Conservation (phyloP, 768 basidiomycete species). For the Pisolithus sp. region DNA sequence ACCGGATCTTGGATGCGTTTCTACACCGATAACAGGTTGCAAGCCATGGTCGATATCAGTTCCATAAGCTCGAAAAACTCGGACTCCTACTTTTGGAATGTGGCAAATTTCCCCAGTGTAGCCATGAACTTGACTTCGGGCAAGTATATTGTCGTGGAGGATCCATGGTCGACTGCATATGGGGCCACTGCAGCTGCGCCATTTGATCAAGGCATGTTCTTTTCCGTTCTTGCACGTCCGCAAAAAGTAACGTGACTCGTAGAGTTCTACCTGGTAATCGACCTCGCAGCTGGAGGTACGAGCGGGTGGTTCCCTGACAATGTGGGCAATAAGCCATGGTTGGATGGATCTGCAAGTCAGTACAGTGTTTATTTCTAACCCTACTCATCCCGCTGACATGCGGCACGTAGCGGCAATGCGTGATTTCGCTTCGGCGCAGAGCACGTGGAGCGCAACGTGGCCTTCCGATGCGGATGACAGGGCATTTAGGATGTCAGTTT, state of each 20-base stretch:
- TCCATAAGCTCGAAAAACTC: slow-evolving; percentile 34
- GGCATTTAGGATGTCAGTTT: slow-evolving; percentile 58
- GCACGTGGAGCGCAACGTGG: slow-evolving; percentile 74
- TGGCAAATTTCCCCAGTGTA: slow-evolving; percentile 46
- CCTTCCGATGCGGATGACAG: slow-evolving; percentile 52
- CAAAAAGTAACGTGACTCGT: slow-evolving; percentile 7
- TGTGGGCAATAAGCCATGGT: slow-evolving; percentile 58
- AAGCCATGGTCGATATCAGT: slow-evolving; percentile 43
- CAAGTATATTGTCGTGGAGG: slow-evolving; percentile 33
- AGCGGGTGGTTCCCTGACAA: slow-evolving; percentile 45
- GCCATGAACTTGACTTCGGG: slow-evolving; percentile 36
- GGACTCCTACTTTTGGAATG: slow-evolving; percentile 45
- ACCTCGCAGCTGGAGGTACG: slow-evolving; percentile 76
- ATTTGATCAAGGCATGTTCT: slow-evolving; percentile 38
- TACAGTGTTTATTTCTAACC: slow-evolving; percentile 2
- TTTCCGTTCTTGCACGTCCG: background rate
- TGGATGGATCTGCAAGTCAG: slow-evolving; percentile 49
- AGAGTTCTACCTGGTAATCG: slow-evolving; percentile 79
- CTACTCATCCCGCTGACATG: slow-evolving; percentile 16
- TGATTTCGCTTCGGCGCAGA: slow-evolving; percentile 57
- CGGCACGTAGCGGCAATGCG: slow-evolving; percentile 48
- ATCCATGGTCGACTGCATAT: slow-evolving; percentile 44
- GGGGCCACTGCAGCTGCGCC: slow-evolving; percentile 43
- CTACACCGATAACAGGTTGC: slow-evolving; percentile 46
- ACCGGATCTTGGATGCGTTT: slow-evolving; percentile 48